A percentile compares a stretch with the other conserved stretches of the same genome.
Conservation (phyloP, 179 eudicot species). For the Camellia oleifera region DNA sequence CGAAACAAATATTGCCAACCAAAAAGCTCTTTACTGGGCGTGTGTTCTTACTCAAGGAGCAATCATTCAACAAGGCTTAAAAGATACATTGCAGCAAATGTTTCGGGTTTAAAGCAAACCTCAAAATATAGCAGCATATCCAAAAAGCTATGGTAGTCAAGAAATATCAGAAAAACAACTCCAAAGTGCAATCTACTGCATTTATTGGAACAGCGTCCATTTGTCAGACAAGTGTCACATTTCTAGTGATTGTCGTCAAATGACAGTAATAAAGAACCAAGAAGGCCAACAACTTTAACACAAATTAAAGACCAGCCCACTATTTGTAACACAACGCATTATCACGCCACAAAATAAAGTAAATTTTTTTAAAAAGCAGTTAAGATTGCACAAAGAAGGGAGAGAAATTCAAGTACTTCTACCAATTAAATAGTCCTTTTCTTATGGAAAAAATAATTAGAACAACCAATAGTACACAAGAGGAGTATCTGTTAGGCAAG, state of each 20-base stretch:
- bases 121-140: constrained; percentile 2
- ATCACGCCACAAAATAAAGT: neutral
- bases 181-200: neutral
- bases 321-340: neutral
- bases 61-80: neutral
- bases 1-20: neutral
- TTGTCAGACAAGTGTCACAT: neutral
- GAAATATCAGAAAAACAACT: neutral
- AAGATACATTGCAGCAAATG: neutral
- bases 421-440: neutral
- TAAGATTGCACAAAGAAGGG: neutral
- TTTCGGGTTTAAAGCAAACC: neutral
- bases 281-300: neutral
- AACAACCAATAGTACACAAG: neutral
- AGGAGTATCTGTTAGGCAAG: neutral
- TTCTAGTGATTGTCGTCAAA: neutral
- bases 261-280: neutral
- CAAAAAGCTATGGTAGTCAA: neutral
- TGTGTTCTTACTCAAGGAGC: neutral
- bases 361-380: neutral
- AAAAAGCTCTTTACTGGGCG: neutral
- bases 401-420: neutral
- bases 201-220: neutral
- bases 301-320: neutral
- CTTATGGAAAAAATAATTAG: neutral